Evolutionary conservation across 805 yeast genomes (phyloP), one percentile per base, ranked within the genome.

Genomic region (Kazachstania bromeliacearum): DNA sequence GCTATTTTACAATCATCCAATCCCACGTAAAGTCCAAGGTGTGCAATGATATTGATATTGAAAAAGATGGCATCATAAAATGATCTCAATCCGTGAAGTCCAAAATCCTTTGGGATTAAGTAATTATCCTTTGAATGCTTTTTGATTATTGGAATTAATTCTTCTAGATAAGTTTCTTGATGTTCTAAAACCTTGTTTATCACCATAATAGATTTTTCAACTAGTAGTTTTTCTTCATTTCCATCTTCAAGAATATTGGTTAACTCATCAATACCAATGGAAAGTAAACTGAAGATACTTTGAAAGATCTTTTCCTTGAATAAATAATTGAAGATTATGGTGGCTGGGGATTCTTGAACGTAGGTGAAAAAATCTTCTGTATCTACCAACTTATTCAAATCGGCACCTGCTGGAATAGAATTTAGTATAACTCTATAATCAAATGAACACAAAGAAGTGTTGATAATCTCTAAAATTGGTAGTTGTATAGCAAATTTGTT

Each of bases 21-120:
- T 1, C 94, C 85, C 34, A 81, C 75, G 49, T 84, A 85, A 13
- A 87, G 59, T 0, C 92, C 81, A 31, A 87, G 55, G 43, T 82
- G 82, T 0, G 84, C 83, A 16, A 88, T 68, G 7, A 82, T 61
- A 0, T 85, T 73, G n/a, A 87, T 59, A 42, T 82, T 73, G 55
- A 77, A 75, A 17, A 83, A 59, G 7, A 88, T 61, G 0, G 88
- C 79, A 49, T 85, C 94, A 48, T 68, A 76, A 45, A 83, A 82
- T 3, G 81, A 70, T 10, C 70, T 60, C 6, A 78, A 51, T 0
- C 84, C 87, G 46, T 71, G 77, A 2, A 77, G 68, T 5, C 82
- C 79, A 33, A 50, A 48, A 35, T 56, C 50, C 13, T 56, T 48
- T 4, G 68, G 63, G 4, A 55, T 38, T 30, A 53, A 57, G 27